Base-by-base conservation (phyloP, 768 basidiomycete species). In the Chalciporus pseudorubinellus region DNA sequence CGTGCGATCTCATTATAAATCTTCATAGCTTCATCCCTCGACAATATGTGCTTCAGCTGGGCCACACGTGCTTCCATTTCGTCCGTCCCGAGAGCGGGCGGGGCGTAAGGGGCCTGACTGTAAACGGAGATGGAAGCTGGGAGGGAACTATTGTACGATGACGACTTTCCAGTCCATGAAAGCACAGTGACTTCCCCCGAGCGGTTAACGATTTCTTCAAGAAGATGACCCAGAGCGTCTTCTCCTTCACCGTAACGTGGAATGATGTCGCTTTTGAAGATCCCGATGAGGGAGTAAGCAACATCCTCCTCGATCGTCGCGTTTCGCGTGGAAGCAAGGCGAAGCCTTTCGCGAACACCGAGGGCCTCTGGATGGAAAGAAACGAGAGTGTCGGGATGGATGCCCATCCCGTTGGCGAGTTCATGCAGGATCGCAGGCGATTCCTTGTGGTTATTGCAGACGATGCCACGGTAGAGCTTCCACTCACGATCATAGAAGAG, bases 361-460 rank as follows among this genome's bases (percentile, higher is more conserved):
- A 48, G 14, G 12, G 18, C 13, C 4, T 48, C 28, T 20, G 46
- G 46, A 40, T 8, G 10, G 20, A 48, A 48, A 12, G 12, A 10
- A 28, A 33, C n/a, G 39, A 48, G 24, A 26, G 12, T 33, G 12
- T 39, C 46, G 24, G 40, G 29, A 2, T 6, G 21, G 24, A 48
- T 31, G 13, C 20, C 16, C 18, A 8, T n/a, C n/a, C n/a, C n/a
- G n/a, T n/a, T 10, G 2, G 51, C 44, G 1, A 52, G 21, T 21
- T 55, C 53, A 4, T 50, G 19, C 41, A 55, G 22, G 36, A 55
- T 51, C 10, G 6, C 18, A 40, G 38, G 26, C 9, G 46, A 38
- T 19, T 40, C 46, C 39, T 48, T 48, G 39, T 48, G 46, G 19
- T 48, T 48, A 4, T n/a, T 12, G 14, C 39, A 12, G 12, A 6